Percentiles rank a stretch among this genome's conserved stretches.
Evolutionary conservation across 495 filamentous ascomycete species (phyloP).

Genomic region (Penicillium egyptiacum): DNA sequence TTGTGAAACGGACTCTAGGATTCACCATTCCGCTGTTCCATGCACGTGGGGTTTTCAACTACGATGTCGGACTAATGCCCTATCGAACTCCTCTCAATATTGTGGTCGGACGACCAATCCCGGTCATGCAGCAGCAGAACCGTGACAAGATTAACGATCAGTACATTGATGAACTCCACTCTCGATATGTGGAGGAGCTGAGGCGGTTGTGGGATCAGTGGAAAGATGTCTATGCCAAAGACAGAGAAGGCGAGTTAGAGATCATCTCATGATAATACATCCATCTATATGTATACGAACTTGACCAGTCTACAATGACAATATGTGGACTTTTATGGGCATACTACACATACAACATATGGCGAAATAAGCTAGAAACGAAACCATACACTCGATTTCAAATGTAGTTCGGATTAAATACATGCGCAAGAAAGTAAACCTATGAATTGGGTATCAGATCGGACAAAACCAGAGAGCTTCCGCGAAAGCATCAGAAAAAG

Average conservation of each 20-base stretch:
- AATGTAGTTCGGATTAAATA: constrained; percentile 11
- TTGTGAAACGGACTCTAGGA: constrained; percentile 79
- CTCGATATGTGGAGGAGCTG: constrained; percentile 74
- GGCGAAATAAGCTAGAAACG: constrained; percentile 1
- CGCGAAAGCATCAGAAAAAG: constrained; percentile 7
- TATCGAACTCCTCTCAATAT: constrained; percentile 85
- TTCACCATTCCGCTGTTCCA: constrained; percentile 92
- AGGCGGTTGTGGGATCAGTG: constrained; percentile 80
- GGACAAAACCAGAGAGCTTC: constrained; percentile 6
- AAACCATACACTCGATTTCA: constrained; percentile 7
- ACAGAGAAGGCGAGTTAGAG: constrained; percentile 70
- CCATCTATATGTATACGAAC: background rate
- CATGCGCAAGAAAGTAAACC: constrained; percentile 17
- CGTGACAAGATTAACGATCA: constrained; percentile 58
- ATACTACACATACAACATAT: constrained; percentile 1
- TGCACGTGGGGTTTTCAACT: constrained; percentile 92
- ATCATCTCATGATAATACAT: constrained; percentile 62
- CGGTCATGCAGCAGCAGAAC: constrained; percentile 57
- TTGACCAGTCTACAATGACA: background rate
- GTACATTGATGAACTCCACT: constrained; percentile 80
- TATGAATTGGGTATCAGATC: constrained; percentile 34
- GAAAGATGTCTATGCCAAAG: constrained; percentile 80
- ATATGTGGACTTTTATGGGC: constrained; percentile 3
- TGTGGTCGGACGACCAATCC: constrained; percentile 80
- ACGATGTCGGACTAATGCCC: constrained; percentile 93